Evolutionary conservation across 2,329 filamentous ascomycete genomes (phyloP).

Genomic region (Cladosporium oxysporum): DNA sequence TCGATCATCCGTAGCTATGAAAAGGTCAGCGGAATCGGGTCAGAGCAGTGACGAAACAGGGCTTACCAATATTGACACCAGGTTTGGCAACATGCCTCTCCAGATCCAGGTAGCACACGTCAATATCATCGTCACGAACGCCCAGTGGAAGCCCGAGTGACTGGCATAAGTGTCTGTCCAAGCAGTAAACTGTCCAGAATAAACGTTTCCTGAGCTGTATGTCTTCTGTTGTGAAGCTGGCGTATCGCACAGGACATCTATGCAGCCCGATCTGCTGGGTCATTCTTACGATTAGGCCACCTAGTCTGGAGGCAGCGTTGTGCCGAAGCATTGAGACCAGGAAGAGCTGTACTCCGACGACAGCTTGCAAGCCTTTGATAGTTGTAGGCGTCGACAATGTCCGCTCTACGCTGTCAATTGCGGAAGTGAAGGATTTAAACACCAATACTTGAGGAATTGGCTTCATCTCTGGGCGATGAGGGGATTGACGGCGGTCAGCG

Average conservation of each 20-base stretch:
- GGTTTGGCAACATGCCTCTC: constrained; percentile 44
- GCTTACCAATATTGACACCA: constrained; percentile 11
- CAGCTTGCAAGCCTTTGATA: constrained; percentile 52
- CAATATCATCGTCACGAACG: constrained; percentile 59
- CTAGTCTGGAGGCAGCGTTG: constrained; percentile 58
- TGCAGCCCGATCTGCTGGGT: constrained; percentile 61
- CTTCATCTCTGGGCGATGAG: constrained; percentile 19
- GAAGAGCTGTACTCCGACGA: constrained; percentile 56
- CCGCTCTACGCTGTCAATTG: constrained; percentile 52
- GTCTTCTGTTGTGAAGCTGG: constrained; percentile 52
- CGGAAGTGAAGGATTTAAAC: constrained; percentile 53
- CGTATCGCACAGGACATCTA: constrained; percentile 56
- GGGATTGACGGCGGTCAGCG: constrained; percentile 53
- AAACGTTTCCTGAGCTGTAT: constrained; percentile 53
- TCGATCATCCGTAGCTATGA: constrained; percentile 9
- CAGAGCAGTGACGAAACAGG: background rate
- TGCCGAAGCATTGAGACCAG: constrained; percentile 58
- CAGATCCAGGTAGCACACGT: constrained; percentile 57
- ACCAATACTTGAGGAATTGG: constrained; percentile 48
- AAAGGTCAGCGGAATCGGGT: background rate
- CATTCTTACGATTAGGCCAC: constrained; percentile 57
- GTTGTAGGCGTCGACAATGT: constrained; percentile 52
- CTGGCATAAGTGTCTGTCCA: constrained; percentile 59
- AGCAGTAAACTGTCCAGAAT: constrained; percentile 59
- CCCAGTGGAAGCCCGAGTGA: constrained; percentile 58